Evolutionary conservation across 1,284 basidiomycete species (phyloP).

Genomic region (Paramarasmius palmivorus): DNA sequence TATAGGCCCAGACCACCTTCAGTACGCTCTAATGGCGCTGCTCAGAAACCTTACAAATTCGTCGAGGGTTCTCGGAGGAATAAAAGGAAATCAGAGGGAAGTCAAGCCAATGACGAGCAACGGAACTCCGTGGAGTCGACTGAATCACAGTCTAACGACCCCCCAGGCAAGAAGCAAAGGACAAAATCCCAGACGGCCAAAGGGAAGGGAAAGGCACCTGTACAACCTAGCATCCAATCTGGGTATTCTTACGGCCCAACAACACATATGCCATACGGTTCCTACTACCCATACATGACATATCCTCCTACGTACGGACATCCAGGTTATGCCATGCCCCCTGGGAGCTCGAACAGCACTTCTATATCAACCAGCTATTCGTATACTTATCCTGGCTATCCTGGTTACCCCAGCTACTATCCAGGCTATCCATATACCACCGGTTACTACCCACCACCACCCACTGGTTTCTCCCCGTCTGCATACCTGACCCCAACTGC

Average conservation of each 20-base stretch:
- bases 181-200: not conserved
- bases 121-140: not conserved
- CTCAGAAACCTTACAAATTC: too few relatives aligned
- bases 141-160: not conserved
- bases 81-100: too few relatives aligned
- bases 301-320: not conserved
- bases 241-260: not conserved
- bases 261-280: not conserved
- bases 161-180: not conserved
- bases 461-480: not conserved
- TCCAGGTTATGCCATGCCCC: not conserved
- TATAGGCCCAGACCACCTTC: not conserved
- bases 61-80: too few relatives aligned
- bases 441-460: not conserved
- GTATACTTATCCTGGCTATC: not conserved
- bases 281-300: conserved; percentile 1
- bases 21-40: not conserved
- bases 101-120: too few relatives aligned
- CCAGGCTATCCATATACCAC: not conserved
- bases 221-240: not conserved
- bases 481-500: not conserved
- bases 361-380: not conserved
- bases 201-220: not conserved
- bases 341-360: not conserved
- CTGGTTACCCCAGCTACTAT: conserved; percentile 1